These are phyloP conservation scores for Penicillium sp. DNA, from an alignment of 2,329 filamentous ascomycete species.

Conservation along the genomic window DNA sequence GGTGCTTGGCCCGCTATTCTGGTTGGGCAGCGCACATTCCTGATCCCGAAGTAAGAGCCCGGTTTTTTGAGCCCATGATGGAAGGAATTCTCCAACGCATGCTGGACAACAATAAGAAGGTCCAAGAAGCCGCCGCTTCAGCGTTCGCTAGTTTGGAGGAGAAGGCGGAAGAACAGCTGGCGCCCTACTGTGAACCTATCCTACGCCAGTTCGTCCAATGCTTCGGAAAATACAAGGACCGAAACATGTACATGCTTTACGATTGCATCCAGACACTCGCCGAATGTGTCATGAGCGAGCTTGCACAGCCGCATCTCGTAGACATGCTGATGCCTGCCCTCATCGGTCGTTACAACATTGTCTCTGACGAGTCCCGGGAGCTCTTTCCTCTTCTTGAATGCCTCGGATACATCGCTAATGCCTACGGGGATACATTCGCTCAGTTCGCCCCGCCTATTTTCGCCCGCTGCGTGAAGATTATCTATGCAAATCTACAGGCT, in stretches of 20 bases:
- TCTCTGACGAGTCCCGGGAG: conserved; percentile 84
- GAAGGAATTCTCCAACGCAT: conserved; percentile 90
- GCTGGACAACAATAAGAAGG: conserved; percentile 96
- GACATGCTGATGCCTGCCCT: conserved; percentile 88
- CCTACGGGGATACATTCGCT: conserved; percentile 75
- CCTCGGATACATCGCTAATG: conserved; percentile 86
- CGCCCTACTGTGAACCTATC: conserved; percentile 84
- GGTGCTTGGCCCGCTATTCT: conserved; percentile 92
- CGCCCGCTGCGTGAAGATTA: conserved; percentile 79
- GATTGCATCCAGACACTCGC: conserved; percentile 97
- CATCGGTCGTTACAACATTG: conserved; percentile 80
- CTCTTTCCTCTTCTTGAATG: conserved; percentile 95
- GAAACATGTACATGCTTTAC: conserved; percentile 98
- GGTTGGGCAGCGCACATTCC: conserved; percentile 79
- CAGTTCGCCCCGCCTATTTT: conserved; percentile 87
- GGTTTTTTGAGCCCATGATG: conserved; percentile 94
- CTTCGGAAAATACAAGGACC: conserved; percentile 94
- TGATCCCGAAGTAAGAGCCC: conserved; percentile 62
- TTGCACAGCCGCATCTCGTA: conserved; percentile 78
- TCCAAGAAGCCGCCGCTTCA: conserved; percentile 92
- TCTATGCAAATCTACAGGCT: conserved; percentile 85
- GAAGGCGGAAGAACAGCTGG: conserved; percentile 75
- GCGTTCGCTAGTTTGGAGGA: conserved; percentile 96
- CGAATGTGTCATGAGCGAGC: conserved; percentile 77
- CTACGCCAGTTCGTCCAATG: conserved; percentile 88